Percentiles rank a stretch among this genome's conserved stretches.
Evolutionary conservation across 2,329 filamentous ascomycete species (phyloP).

Genomic region (Akanthomyces dipterigenus): DNA sequence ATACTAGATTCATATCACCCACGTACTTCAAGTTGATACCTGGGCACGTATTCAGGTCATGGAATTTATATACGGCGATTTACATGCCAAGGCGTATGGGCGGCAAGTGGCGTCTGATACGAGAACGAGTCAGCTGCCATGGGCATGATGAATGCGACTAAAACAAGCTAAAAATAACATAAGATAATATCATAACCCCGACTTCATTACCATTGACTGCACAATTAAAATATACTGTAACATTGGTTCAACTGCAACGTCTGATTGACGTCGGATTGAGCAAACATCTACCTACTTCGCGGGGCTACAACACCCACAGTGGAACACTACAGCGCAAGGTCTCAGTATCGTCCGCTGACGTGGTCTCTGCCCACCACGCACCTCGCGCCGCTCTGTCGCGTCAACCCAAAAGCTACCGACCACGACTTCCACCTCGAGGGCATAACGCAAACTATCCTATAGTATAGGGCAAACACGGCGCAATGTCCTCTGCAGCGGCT

Average conservation of each 20-base stretch:
- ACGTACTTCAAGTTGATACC: too few relatives aligned
- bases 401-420: slow-evolving; percentile 1
- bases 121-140: background rate
- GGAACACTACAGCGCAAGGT: background rate
- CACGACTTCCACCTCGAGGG: slow-evolving; percentile 19
- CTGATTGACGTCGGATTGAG: too few relatives aligned
- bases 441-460: slow-evolving; percentile 13
- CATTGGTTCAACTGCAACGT: background rate
- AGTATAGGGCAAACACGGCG: background rate
- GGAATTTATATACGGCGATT: too few relatives aligned
- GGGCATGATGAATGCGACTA: background rate
- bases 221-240: background rate
- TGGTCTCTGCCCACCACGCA: slow-evolving; percentile 7
- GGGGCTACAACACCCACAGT: background rate
- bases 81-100: background rate
- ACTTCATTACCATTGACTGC: background rate
- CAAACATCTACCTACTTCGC: background rate
- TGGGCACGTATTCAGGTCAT: too few relatives aligned
- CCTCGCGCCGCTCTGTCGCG: slow-evolving; percentile 7
- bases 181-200: background rate
- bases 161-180: background rate
- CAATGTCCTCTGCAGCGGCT: slow-evolving; percentile 34
- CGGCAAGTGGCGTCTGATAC: background rate
- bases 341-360: background rate
- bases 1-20: too few relatives aligned